A percentile compares a stretch with the other conserved stretches of the same genome.
These are phyloP conservation scores for Bipolaris cookei DNA, from an alignment of 2,329 filamentous ascomycete species.

Conservation along the genomic window DNA sequence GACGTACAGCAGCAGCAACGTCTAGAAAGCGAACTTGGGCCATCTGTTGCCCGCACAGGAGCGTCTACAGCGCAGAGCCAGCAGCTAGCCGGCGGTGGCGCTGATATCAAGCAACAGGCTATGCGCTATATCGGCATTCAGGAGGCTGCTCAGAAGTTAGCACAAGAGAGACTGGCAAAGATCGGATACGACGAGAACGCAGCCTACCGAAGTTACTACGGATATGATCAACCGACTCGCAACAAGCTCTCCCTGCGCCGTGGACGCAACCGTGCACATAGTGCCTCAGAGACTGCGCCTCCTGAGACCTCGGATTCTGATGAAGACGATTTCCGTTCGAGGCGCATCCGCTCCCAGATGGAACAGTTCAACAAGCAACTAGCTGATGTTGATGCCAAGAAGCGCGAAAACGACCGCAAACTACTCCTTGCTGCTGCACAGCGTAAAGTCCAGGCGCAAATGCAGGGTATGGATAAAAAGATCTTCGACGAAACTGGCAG, in stretches of 20 bases:
- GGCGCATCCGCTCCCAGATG: slow-evolving; percentile 79
- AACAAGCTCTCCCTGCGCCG: slow-evolving; percentile 60
- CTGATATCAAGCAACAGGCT: slow-evolving; percentile 61
- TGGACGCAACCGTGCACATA: slow-evolving; percentile 67
- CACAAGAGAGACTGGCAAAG: slow-evolving; percentile 80
- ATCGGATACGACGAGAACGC: slow-evolving; percentile 73
- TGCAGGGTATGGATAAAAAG: slow-evolving; percentile 82
- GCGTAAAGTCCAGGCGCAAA: slow-evolving; percentile 79
- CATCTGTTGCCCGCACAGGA: slow-evolving; percentile 42
- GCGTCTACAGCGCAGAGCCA: slow-evolving; percentile 44
- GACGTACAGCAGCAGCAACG: slow-evolving; percentile 70
- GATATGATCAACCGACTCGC: slow-evolving; percentile 59
- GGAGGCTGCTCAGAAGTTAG: slow-evolving; percentile 84
- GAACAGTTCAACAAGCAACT: slow-evolving; percentile 73
- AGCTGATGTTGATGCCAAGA: slow-evolving; percentile 72
- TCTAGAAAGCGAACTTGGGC: slow-evolving; percentile 55
- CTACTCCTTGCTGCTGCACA: slow-evolving; percentile 78
- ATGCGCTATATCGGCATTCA: slow-evolving; percentile 70
- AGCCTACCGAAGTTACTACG: slow-evolving; percentile 79
- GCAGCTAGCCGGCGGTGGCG: slow-evolving; percentile 38
- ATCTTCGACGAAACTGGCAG: slow-evolving; percentile 79
- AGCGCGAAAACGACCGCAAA: slow-evolving; percentile 76
- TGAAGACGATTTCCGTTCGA: slow-evolving; percentile 71
- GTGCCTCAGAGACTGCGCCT: slow-evolving; percentile 62
- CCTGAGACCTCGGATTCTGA: slow-evolving; percentile 37